Evolutionary conservation across 257 asterid genomes (phyloP), one percentile per base, ranked within the genome.

Genomic region (Paulownia fortunei): DNA sequence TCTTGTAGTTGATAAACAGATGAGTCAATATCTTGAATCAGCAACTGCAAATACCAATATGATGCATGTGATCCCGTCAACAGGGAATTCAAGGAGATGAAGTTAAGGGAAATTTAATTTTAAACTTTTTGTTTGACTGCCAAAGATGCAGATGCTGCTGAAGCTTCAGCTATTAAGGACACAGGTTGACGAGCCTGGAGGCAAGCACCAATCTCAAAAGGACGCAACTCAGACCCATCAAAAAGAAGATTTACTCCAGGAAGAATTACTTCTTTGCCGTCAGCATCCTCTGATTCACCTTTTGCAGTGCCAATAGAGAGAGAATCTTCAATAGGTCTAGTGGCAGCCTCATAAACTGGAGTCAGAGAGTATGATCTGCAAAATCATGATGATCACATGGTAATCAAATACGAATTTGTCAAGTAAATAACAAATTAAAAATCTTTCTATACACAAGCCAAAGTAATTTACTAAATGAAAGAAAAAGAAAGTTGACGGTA

Each of bases 151-250:
- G 97, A 93, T 65, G 94, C 89, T 32, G 94, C 86, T 55, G 98
- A 92, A 13, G 98, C 99, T 83, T 96, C 98, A 12, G 97, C 89
- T 70, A 96, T 91, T 82, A 96, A 88, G 76, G 92, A 86, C 46
- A 91, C 97, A 49, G 97, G 97, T 85, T 88, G 97, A 76, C 95
- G 97, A 88, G 99, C 99, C 88, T 96, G 99, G 80, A 93, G 87
- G 84, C 99, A 96, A 72, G 97, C 97, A 63, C 97, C 97, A 37
- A 96, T 93, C 75, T 96, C 99, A 42, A 93, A 96, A 64, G 99
- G 98, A 42, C 88, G 90, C 86, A 96, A 82, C 84, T 88, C 97
- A 55, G 88, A 86, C 64, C 99, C 99, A 80, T 96, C 99, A 65
- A 90, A 96, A 24, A 96, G 86, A 89, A 96, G 98, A 83, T 92